Evolutionary conservation across 805 yeast genomes (phyloP).

Genomic region (Hanseniaspora jakobsenii): DNA sequence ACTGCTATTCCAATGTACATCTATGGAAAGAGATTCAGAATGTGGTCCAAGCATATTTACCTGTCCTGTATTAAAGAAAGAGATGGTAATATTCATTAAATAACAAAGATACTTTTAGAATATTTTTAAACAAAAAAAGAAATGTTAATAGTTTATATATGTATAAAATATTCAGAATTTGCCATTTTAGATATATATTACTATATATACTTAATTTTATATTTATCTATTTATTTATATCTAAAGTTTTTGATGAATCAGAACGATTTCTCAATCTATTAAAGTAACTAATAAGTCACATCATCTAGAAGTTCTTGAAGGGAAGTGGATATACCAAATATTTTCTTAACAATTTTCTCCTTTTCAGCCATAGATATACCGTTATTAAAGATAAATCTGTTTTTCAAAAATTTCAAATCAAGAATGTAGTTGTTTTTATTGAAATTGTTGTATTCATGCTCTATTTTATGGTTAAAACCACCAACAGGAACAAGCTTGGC

Average conservation of each 20-base stretch:
- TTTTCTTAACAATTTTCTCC: slow-evolving; percentile 6
- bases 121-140: not conserved
- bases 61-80: slow-evolving; percentile 41
- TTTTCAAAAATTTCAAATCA: slow-evolving; percentile 11
- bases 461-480: slow-evolving; percentile 72
- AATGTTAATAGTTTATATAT: no score
- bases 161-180: no score
- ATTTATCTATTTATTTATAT: no score
- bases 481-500: slow-evolving; percentile 63
- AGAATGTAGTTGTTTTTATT: slow-evolving; percentile 11
- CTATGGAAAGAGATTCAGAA: slow-evolving; percentile 50
- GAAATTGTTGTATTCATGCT: slow-evolving; percentile 31
- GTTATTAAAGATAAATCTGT: slow-evolving; percentile 9
- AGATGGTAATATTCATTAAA: no score
- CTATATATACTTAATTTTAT: slow-evolving; percentile 4
- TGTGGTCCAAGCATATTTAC: slow-evolving; percentile 46
- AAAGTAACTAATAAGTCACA: not conserved
- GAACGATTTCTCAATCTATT: no score
- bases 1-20: slow-evolving; percentile 45
- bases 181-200: not conserved
- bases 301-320: slow-evolving; percentile 10
- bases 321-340: slow-evolving; percentile 11
- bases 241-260: no score
- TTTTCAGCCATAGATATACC: slow-evolving; percentile 19
- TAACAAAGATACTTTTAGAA: no score